Conservation (phyloP, 2,329 filamentous ascomycete species). For the Penicillium sp. region DNA sequence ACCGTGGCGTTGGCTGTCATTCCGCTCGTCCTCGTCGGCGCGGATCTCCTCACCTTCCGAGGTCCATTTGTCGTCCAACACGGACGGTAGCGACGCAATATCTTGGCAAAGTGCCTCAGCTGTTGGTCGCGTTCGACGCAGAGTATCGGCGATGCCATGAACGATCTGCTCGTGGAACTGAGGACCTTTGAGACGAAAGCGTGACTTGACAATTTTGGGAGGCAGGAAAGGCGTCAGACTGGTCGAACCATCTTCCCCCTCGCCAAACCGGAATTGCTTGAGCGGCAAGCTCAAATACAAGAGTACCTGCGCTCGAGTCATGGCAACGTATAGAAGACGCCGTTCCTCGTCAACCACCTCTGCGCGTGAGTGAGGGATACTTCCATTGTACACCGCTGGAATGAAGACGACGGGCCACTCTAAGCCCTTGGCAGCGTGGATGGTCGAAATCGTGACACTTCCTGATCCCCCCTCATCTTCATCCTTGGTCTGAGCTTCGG, state of each 20-base stretch:
- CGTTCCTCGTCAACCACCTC: slow-evolving; percentile 86
- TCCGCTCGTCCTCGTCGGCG: slow-evolving; percentile 35
- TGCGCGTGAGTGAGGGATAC: slow-evolving; percentile 79
- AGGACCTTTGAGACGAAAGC: slow-evolving; percentile 60
- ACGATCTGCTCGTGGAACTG: slow-evolving; percentile 59
- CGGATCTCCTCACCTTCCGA: slow-evolving; percentile 51
- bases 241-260: slow-evolving; percentile 50
- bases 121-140: slow-evolving; percentile 57
- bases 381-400: slow-evolving; percentile 81
- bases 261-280: slow-evolving; percentile 53
- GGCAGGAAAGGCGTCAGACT: slow-evolving; percentile 68
- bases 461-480: slow-evolving; percentile 47
- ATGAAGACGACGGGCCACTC: slow-evolving; percentile 97
- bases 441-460: slow-evolving; percentile 85
- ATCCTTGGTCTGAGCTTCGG: slow-evolving; percentile 53
- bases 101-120: slow-evolving; percentile 49
- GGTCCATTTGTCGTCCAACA: slow-evolving; percentile 62
- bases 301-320: slow-evolving; percentile 84
- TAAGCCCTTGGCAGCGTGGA: slow-evolving; percentile 90
- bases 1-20: slow-evolving; percentile 19
- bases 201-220: slow-evolving; percentile 45
- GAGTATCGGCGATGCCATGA: slow-evolving; percentile 63
- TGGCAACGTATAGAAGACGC: slow-evolving; percentile 85
- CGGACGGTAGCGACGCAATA: slow-evolving; percentile 42
- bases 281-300: slow-evolving; percentile 79